A percentile compares a stretch with the other conserved stretches of the same genome.
phyloP scores from a whole-genome alignment of 768 basidiomycete species.

The Atractiella rhizophila region DNA sequence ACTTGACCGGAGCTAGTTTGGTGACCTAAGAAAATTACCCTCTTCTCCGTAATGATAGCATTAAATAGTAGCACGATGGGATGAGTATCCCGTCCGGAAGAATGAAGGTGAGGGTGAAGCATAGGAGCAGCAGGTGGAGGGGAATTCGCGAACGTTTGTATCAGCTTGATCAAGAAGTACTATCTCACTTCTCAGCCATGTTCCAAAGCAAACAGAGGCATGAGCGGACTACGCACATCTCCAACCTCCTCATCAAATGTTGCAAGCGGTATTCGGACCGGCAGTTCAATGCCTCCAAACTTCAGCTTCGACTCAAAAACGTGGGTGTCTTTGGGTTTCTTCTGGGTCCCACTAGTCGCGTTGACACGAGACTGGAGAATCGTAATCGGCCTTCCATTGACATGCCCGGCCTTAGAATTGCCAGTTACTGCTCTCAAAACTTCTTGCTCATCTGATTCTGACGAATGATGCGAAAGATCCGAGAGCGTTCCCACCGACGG shows the following conservation, averaged over 20 bases:
- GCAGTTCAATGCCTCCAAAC: conserved; percentile 55
- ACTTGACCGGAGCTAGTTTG: too few relatives aligned
- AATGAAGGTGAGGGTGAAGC: conserved; percentile 84
- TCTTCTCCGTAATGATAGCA: conserved; percentile 76
- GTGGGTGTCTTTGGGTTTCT: conserved; percentile 53
- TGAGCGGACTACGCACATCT: conserved; percentile 40
- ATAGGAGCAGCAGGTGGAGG: conserved; percentile 33
- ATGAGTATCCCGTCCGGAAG: conserved; percentile 70
- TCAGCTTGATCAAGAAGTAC: conserved; percentile 78
- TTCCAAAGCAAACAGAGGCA: not conserved
- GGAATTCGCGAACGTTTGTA: conserved; percentile 64
- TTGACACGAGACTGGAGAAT: too few relatives aligned
- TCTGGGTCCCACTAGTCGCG: too few relatives aligned
- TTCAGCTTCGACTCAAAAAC: conserved; percentile 65
- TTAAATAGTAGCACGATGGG: conserved; percentile 91
- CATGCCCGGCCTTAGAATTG: too few relatives aligned
- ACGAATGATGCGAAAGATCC: too few relatives aligned
- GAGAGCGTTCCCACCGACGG: too few relatives aligned
- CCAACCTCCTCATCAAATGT: conserved; percentile 89
- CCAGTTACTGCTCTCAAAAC: too few relatives aligned
- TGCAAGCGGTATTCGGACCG: conserved; percentile 69
- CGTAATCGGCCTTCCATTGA: too few relatives aligned
- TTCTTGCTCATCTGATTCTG: too few relatives aligned
- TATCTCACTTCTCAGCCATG: conserved; percentile 19
- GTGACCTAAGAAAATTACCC: conserved; percentile 87